Evolutionary conservation across 148 eudicot genomes (phyloP).

Genomic region (Rhododendron ferrugineum): DNA sequence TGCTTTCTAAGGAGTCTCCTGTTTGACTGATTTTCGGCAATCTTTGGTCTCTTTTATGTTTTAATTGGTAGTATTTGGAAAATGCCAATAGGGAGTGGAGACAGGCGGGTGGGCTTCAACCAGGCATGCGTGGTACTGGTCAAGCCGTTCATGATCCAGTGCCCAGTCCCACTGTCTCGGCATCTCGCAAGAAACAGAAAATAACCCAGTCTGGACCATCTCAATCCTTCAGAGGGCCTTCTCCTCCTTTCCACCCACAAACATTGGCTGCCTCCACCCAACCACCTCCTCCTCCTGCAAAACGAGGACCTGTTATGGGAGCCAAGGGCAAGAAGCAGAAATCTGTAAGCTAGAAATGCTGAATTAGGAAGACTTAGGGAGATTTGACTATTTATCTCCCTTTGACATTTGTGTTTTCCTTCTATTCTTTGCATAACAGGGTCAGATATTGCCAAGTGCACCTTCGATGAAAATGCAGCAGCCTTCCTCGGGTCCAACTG

Average conservation of each 20-base stretch:
- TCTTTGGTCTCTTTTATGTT: constrained; percentile 6
- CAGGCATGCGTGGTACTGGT: constrained; percentile 47
- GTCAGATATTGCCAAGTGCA: constrained; percentile 29
- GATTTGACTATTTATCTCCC: not conserved
- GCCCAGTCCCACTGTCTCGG: constrained; percentile 84
- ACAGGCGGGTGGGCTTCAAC: constrained; percentile 63
- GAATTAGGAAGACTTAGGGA: not conserved
- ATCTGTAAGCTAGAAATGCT: constrained; percentile 32
- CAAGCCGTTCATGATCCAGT: constrained; percentile 61
- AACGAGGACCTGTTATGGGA: constrained; percentile 42
- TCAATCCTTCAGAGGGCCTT: constrained; percentile 59
- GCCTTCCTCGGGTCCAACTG: constrained; percentile 33
- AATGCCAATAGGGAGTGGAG: constrained; percentile 75
- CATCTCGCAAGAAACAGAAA: constrained; percentile 76
- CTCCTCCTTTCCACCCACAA: constrained; percentile 44
- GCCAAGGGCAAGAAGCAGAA: constrained; percentile 52
- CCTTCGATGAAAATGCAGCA: constrained; percentile 35
- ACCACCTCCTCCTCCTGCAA: constrained; percentile 48
- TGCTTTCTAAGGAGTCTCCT: not conserved
- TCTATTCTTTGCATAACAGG: constrained; percentile 6
- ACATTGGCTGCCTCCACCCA: constrained; percentile 34
- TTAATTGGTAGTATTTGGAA: constrained; percentile 18
- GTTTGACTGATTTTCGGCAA: not conserved
- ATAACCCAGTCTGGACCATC: constrained; percentile 54
- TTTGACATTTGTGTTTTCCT: not conserved